Conservation (phyloP, 169 alveolate genomes). For the Amoebophrya sp. region DNA sequence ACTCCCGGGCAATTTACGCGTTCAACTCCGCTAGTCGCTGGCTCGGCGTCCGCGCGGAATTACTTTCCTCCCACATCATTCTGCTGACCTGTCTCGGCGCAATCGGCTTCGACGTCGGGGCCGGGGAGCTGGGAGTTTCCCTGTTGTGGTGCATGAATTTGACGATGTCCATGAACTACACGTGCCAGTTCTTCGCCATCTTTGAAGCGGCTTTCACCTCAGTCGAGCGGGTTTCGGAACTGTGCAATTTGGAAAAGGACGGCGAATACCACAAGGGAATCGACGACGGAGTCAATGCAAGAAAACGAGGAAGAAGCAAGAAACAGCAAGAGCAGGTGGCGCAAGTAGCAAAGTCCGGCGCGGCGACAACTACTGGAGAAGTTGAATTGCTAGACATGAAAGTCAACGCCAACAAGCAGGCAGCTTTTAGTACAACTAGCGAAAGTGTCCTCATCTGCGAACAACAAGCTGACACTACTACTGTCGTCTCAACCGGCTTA, state of each 20-base stretch:
- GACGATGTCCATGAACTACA: background rate
- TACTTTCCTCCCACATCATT: constrained; percentile 40
- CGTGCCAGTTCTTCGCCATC: background rate
- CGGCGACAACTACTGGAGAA: too few species aligned
- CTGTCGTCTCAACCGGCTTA: too few species aligned
- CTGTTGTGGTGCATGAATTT: background rate
- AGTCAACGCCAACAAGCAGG: too few species aligned
- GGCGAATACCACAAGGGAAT: background rate
- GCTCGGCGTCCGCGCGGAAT: constrained; percentile 47
- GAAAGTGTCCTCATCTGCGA: too few species aligned
- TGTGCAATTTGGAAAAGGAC: background rate
- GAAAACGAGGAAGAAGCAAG: too few species aligned
- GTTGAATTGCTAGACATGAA: too few species aligned
- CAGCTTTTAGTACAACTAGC: too few species aligned
- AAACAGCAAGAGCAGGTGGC: too few species aligned
- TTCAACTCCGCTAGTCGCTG: constrained; percentile 45
- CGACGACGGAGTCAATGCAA: too few species aligned
- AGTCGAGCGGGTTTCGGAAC: background rate
- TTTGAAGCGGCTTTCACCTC: constrained; percentile 26
- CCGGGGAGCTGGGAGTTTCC: background rate
- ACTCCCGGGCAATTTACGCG: background rate
- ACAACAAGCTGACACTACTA: too few species aligned
- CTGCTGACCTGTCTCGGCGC: constrained; percentile 28
- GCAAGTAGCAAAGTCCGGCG: too few species aligned
- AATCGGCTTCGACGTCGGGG: background rate